Evolutionary conservation across 2,329 filamentous ascomycete genomes (phyloP).

Genomic region (Pseudopithomyces maydicus): DNA sequence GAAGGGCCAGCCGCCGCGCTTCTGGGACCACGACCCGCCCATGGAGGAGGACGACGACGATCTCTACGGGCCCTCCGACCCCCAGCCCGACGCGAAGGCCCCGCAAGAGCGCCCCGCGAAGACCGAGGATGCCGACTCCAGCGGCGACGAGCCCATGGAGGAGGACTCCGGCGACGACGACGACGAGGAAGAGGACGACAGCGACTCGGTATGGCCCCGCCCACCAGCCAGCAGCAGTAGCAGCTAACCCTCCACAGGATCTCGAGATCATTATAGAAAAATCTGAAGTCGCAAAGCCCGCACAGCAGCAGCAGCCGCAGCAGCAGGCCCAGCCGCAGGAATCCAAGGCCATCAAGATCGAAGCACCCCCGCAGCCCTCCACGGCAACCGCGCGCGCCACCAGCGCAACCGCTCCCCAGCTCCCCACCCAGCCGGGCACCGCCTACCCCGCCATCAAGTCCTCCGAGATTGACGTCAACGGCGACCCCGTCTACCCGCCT

Average conservation of each 20-base stretch:
- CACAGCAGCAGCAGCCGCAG: slow-evolving; percentile 41
- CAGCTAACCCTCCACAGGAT: slow-evolving; percentile 47
- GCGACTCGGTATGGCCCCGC: slow-evolving; percentile 44
- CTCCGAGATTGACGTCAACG: slow-evolving; percentile 84
- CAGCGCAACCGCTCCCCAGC: slow-evolving; percentile 24
- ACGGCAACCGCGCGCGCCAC: slow-evolving; percentile 27
- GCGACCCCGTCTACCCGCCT: slow-evolving; percentile 75
- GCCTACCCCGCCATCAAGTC: slow-evolving; percentile 69
- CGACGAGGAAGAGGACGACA: slow-evolving; percentile 52
- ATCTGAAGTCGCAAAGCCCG: slow-evolving; percentile 45
- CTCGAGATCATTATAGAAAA: slow-evolving; percentile 59
- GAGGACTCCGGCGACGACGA: slow-evolving; percentile 51
- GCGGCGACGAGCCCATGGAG: slow-evolving; percentile 52
- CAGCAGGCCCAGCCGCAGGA: slow-evolving; percentile 33
- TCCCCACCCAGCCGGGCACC: slow-evolving; percentile 32
- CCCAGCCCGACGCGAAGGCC: not conserved
- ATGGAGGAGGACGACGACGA: slow-evolving; percentile 61
- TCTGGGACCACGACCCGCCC: slow-evolving; percentile 19
- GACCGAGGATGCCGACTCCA: slow-evolving; percentile 36
- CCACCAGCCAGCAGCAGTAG: no score
- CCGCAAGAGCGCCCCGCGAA: slow-evolving; percentile 7
- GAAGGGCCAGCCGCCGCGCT: slow-evolving; percentile 25
- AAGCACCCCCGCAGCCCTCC: slow-evolving; percentile 32
- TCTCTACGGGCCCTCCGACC: slow-evolving; percentile 52
- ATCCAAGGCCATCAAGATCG: slow-evolving; percentile 46